Conservation (phyloP, 495 filamentous ascomycete genomes). For the Beverwykella pulmonaria region DNA sequence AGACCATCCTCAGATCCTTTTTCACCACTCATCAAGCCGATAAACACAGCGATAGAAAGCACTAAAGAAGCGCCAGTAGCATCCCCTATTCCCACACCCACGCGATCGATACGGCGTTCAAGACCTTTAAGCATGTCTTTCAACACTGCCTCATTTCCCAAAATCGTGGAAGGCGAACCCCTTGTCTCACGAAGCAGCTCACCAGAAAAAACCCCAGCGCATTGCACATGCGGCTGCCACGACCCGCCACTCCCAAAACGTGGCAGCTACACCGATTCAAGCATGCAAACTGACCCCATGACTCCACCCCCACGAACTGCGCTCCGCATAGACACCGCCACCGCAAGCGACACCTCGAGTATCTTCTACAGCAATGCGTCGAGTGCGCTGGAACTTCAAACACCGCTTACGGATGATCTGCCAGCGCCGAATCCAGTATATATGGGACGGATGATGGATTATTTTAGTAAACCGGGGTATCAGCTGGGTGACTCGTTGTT, state of each 20-base stretch:
- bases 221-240: conserved; percentile 22
- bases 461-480: conserved; percentile 33
- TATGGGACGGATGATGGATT: conserved; percentile 36
- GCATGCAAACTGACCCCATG: conserved; percentile 26
- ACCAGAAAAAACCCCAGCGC: not conserved
- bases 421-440: conserved; percentile 20
- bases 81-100: not conserved
- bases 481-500: conserved; percentile 28
- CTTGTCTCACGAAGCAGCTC: not conserved
- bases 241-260: not conserved
- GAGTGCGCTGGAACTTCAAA: not conserved
- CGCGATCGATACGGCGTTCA: not conserved
- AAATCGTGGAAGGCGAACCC: conserved; percentile 18
- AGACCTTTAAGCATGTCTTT: conserved; percentile 30
- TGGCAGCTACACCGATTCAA: conserved; percentile 23
- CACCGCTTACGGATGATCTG: not conserved
- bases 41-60: not conserved
- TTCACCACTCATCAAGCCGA: not conserved
- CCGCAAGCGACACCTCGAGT: conserved; percentile 4
- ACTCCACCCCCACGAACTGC: conserved; percentile 9
- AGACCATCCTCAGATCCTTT: not conserved
- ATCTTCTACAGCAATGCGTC: conserved; percentile 6
- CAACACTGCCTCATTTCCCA: conserved; percentile 13
- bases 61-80: not conserved
- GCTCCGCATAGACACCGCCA: conserved; percentile 4